Evolutionary conservation across 352 stramenopile species (phyloP).

Genomic region (Phytophthora chlamydospora): DNA sequence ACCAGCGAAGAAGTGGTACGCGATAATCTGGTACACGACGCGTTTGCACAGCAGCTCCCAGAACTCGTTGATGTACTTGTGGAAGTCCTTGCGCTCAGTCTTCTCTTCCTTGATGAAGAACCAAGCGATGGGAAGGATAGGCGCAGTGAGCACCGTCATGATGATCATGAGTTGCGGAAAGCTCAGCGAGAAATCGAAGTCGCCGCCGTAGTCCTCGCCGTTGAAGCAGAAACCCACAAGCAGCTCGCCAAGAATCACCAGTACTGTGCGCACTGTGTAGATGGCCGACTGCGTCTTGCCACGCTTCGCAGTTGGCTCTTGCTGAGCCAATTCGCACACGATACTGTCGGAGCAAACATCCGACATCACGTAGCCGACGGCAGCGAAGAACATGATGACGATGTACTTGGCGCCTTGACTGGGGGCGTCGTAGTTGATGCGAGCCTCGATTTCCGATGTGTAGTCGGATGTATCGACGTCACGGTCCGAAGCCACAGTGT

Average conservation of each 20-base stretch:
- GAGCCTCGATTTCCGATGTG: conserved; percentile 24
- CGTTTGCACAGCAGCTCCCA: conserved; percentile 44
- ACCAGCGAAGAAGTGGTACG: conserved; percentile 45
- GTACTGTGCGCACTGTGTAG: conserved; percentile 25
- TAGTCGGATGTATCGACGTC: conserved; percentile 34
- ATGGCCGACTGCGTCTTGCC: conserved; percentile 52
- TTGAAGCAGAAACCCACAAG: conserved; percentile 57
- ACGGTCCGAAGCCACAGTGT: conserved; percentile 25
- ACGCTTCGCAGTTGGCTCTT: conserved; percentile 46
- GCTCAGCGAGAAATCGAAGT: conserved; percentile 42
- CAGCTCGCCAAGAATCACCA: conserved; percentile 42
- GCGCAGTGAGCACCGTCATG: conserved; percentile 26
- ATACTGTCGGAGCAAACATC: conserved; percentile 61
- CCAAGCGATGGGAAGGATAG: conserved; percentile 36
- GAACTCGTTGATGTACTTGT: conserved; percentile 35
- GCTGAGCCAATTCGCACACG: conserved; percentile 54
- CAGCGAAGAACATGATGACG: conserved; percentile 51
- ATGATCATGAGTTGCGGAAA: conserved; percentile 48
- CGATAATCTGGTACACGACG: conserved; percentile 49
- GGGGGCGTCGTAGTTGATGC: conserved; percentile 41
- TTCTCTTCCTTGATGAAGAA: conserved; percentile 43
- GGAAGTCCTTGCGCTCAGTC: conserved; percentile 25
- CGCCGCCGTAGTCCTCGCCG: conserved; percentile 45
- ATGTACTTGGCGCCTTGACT: conserved; percentile 38
- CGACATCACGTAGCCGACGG: conserved; percentile 61